Conservation (phyloP, 73 alveolate species). For the Stentor roeselii region DNA sequence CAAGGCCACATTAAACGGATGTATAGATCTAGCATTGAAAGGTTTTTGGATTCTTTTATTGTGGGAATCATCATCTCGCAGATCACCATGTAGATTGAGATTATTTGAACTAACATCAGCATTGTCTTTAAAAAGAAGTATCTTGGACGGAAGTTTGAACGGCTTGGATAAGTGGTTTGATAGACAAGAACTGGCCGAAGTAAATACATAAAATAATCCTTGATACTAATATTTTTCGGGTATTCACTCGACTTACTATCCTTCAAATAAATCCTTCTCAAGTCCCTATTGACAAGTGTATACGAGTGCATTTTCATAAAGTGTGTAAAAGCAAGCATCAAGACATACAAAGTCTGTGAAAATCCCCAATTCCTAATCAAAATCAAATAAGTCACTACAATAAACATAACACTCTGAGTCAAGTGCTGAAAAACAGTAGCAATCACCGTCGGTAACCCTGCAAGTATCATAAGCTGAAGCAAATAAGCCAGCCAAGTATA, state of each 20-base stretch:
- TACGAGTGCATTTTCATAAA: slow-evolving; percentile 57
- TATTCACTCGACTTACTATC: slow-evolving; percentile 22
- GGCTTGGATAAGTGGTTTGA: slow-evolving; percentile 54
- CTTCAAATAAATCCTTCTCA: slow-evolving; percentile 20
- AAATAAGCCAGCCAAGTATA: slow-evolving; percentile 43
- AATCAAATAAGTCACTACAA: slow-evolving; percentile 32
- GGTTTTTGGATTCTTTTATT: background rate
- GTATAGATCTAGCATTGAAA: background rate
- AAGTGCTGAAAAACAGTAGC: slow-evolving; percentile 29
- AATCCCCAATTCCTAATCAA: slow-evolving; percentile 41
- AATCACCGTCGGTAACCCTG: slow-evolving; percentile 26
- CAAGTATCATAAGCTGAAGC: slow-evolving; percentile 30
- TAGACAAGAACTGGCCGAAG: slow-evolving; percentile 55
- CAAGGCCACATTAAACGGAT: background rate
- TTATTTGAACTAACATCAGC: slow-evolving; percentile 12
- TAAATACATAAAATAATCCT: slow-evolving; percentile 41
- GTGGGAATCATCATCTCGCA: slow-evolving; percentile 32
- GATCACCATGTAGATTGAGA: slow-evolving; percentile 36
- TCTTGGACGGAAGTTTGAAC: slow-evolving; percentile 30
- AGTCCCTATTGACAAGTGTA: slow-evolving; percentile 39
- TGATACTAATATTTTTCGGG: slow-evolving; percentile 52
- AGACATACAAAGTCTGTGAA: background rate
- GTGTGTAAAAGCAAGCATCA: slow-evolving; percentile 28
- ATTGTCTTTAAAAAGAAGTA: slow-evolving; percentile 30
- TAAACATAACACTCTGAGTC: slow-evolving; percentile 34